Conservation (phyloP, 441 rosid species). For the Euphorbia neoarborescens region DNA sequence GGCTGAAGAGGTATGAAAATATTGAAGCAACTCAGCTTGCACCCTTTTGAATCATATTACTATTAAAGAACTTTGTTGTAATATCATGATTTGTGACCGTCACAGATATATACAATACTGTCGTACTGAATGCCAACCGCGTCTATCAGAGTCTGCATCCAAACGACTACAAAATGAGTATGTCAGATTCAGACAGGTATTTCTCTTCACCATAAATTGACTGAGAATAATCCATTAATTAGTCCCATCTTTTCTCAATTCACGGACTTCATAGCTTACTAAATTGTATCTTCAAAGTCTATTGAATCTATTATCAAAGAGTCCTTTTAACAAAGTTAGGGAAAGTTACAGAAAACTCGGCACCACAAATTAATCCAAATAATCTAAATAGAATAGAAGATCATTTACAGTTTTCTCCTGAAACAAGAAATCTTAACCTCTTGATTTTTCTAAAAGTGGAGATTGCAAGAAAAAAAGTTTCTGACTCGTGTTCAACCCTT, state of each 20-base stretch:
- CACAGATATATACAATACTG: conserved; percentile 77
- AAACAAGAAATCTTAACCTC: not conserved
- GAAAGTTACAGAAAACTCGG: not conserved
- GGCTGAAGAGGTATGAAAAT: conserved; percentile 71
- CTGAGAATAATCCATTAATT: not conserved
- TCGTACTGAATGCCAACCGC: conserved; percentile 72
- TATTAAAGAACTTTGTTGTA: conserved; percentile 15
- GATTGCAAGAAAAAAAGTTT: not conserved
- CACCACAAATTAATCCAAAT: not conserved
- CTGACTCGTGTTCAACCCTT: not conserved
- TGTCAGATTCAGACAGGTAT: conserved; percentile 81
- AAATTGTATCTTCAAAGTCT: not conserved
- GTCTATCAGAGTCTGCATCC: conserved; percentile 71
- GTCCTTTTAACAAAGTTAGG: not conserved
- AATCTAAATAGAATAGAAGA: too few relatives aligned
- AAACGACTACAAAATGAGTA: conserved; percentile 67
- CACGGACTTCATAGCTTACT: not conserved
- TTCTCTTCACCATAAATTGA: not conserved
- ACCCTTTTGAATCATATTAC: not conserved
- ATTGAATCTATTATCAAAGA: not conserved
- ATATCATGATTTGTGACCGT: conserved; percentile 20
- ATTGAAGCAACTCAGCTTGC: conserved; percentile 7
- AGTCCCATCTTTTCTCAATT: not conserved
- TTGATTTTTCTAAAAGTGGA: not conserved
- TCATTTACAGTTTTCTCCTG: not conserved